Base-by-base conservation (phyloP, 2,329 filamentous ascomycete genomes). In the Ophiostoma sp. region DNA sequence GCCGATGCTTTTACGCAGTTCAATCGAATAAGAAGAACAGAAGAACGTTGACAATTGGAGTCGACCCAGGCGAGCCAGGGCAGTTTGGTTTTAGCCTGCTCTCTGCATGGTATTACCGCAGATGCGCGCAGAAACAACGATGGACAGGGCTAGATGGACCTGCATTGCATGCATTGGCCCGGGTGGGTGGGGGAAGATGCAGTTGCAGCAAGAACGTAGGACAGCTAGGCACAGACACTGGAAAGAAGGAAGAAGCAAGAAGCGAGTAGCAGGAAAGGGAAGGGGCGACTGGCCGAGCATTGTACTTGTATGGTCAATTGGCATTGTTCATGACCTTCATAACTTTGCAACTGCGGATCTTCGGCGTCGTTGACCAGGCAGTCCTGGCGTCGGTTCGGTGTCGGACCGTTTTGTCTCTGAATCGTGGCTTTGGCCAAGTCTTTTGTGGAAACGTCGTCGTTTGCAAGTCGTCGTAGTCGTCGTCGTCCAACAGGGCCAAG, bases 1-100 rank as follows among this genome's bases (percentile, higher is more conserved):
- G 45, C 39, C 17, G 25, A 63, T 63, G 57, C 59, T 64, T 63
- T 71, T 71, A 71, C 70, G 70, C 70, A 64, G 70, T 31, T 52
- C 70, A 48, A 71, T 71, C 39, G 57, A 71, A 55, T 71, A 71
- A 71, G 22, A 61, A 39, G 9, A 50, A 63, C 31, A 36, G 11
- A 22, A 25, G 45, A 59, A n/a, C n/a, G n/a, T n/a, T n/a, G n/a
- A n/a, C n/a, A n/a, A n/a, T n/a, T n/a, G n/a, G n/a, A n/a, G n/a
- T n/a, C n/a, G 22, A 7, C 19, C 15, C 28, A 22, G 25, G 28
- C 19, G 6, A 61, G 8, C 31, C 57, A 61, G 57, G 57, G 31
- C 31, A 11, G 31, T 33, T 48, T 33, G 57, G 17, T 17, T 61
- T 36, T 36, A 36, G 57, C 61, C 22, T 42, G 36, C 36, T 19